Percentiles rank a stretch among this genome's conserved stretches.
phyloP scores from a whole-genome alignment of 177 flowering plant genomes.

The Vitis hybrid region DNA sequence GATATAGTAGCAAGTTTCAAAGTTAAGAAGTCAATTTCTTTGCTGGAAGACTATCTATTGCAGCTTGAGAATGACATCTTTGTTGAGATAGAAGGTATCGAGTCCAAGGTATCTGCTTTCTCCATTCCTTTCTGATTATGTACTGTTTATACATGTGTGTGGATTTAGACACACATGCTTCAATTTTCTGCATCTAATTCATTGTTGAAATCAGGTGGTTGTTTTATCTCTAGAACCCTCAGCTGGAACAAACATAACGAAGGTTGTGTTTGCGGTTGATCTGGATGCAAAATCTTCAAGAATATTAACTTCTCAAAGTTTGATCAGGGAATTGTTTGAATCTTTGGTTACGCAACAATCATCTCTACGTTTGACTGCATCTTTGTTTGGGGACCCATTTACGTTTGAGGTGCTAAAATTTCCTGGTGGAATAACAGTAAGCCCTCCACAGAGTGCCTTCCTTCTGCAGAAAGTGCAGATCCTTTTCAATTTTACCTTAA shows the following conservation, averaged over 20 bases:
- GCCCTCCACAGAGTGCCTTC: constrained; percentile 66
- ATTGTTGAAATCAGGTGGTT: constrained; percentile 54
- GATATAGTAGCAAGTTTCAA: constrained; percentile 67
- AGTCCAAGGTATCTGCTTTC: constrained; percentile 33
- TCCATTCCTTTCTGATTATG: background rate
- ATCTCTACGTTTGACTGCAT: constrained; percentile 44
- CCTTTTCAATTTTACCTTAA: constrained; percentile 76
- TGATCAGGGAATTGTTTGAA: constrained; percentile 52
- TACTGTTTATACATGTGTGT: background rate
- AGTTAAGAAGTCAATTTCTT: constrained; percentile 46
- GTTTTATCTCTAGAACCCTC: constrained; percentile 54
- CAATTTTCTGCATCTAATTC: constrained; percentile 10
- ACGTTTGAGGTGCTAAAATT: constrained; percentile 83
- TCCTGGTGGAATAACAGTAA: constrained; percentile 73
- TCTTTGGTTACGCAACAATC: constrained; percentile 47
- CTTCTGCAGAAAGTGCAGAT: constrained; percentile 75
- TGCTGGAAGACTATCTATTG: constrained; percentile 44
- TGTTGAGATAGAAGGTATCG: constrained; percentile 41
- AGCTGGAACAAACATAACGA: constrained; percentile 43
- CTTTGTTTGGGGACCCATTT: constrained; percentile 70
- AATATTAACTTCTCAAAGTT: constrained; percentile 44
- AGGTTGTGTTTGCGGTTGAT: constrained; percentile 64
- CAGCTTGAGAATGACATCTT: constrained; percentile 59
- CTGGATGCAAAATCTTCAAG: constrained; percentile 37
- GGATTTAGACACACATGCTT: background rate